These are phyloP conservation scores for Fomitopsis betulina DNA, from an alignment of 1,284 basidiomycete species.

Conservation along the genomic window DNA sequence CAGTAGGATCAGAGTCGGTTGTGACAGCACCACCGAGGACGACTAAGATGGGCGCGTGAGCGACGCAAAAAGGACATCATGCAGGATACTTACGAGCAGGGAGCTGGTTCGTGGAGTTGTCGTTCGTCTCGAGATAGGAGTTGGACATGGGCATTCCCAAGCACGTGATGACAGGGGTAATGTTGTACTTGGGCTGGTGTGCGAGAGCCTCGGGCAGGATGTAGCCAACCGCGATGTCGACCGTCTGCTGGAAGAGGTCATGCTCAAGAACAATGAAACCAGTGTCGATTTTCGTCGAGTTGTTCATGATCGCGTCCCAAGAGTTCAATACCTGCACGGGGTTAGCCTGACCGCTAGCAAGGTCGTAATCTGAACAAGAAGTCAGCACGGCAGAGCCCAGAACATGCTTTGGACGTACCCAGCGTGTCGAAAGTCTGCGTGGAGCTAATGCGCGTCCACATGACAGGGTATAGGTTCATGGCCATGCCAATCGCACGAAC, in stretches of 20 bases:
- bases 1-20: not conserved
- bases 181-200: constrained; percentile 54
- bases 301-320: constrained; percentile 59
- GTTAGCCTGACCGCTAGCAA: constrained; percentile 58
- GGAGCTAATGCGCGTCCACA: constrained; percentile 64
- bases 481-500: constrained; percentile 73
- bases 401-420: constrained; percentile 32
- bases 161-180: constrained; percentile 66
- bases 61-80: not conserved
- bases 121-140: constrained; percentile 67
- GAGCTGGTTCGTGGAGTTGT: constrained; percentile 55
- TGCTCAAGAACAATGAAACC: constrained; percentile 78
- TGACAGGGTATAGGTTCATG: constrained; percentile 63
- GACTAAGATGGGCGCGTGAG: not conserved
- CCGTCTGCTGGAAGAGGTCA: constrained; percentile 64
- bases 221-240: constrained; percentile 66
- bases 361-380: constrained; percentile 61
- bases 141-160: constrained; percentile 49
- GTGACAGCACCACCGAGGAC: not conserved
- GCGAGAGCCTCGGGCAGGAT: constrained; percentile 65
- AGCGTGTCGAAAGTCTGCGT: constrained; percentile 60
- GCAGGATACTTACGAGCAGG: constrained; percentile 9
- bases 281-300: constrained; percentile 40
- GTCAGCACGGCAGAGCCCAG: not conserved
- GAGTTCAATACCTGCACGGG: constrained; percentile 56